These are phyloP conservation scores for Phalaenopsis equestris DNA, from an alignment of 106 monocot genomes.

Conservation along the genomic window DNA sequence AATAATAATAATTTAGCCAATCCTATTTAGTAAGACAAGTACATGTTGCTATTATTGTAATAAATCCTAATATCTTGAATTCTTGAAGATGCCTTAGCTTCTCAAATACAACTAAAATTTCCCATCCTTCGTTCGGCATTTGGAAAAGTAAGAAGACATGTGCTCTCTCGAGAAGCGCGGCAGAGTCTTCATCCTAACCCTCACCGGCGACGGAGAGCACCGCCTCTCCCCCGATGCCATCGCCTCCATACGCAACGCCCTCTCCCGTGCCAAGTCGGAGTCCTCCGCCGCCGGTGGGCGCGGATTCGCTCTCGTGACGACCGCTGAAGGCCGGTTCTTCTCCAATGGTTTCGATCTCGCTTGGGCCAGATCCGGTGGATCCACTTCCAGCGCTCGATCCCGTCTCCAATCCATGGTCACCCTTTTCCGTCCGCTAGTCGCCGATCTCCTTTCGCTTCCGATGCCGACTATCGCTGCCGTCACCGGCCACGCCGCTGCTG, in stretches of 20 bases:
- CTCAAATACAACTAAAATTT: too few relatives aligned
- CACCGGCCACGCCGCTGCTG: slow-evolving; percentile 58
- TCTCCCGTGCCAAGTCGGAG: slow-evolving; percentile 29
- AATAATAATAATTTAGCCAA: too few relatives aligned
- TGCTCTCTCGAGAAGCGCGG: slow-evolving; percentile 62
- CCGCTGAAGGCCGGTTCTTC: slow-evolving; percentile 59
- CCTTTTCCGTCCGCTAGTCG: slow-evolving; percentile 25
- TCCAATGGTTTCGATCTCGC: slow-evolving; percentile 75
- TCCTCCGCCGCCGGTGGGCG: slow-evolving; percentile 10
- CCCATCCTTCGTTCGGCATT: too few relatives aligned
- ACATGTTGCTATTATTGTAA: too few relatives aligned
- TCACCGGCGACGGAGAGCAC: slow-evolving; percentile 60
- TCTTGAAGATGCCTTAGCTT: too few relatives aligned
- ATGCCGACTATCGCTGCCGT: slow-evolving; percentile 62
- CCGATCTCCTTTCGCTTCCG: slow-evolving; percentile 52
- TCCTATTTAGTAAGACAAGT: too few relatives aligned
- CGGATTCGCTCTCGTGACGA: slow-evolving; percentile 42
- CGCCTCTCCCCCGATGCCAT: slow-evolving; percentile 35
- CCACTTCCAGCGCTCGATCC: slow-evolving; percentile 18
- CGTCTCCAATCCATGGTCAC: slow-evolving; percentile 24
- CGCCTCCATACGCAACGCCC: slow-evolving; percentile 32
- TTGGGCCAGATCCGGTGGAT: slow-evolving; percentile 30
- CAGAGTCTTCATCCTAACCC: slow-evolving; percentile 51
- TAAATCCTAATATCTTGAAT: too few relatives aligned
- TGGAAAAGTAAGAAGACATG: slow-evolving; percentile 12